Percentiles rank a stretch among this genome's conserved stretches.
Evolutionary conservation across 257 asterid species (phyloP).

Genomic region (Solanum sparsipilum): DNA sequence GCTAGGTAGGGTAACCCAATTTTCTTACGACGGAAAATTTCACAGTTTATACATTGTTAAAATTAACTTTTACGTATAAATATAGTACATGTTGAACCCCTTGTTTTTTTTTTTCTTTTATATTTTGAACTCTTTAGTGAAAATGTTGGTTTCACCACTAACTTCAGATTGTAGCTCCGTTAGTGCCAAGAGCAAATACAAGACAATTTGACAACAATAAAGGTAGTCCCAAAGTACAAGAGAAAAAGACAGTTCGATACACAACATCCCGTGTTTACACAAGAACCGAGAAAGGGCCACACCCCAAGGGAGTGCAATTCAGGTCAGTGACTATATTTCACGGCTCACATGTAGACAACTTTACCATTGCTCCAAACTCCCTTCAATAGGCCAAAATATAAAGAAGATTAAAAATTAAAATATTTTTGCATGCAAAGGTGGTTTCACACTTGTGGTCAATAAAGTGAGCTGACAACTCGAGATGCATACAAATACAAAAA

Average conservation of each 20-base stretch:
- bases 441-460: not conserved
- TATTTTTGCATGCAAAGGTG: not conserved
- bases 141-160: not conserved
- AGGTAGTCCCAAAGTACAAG: not conserved
- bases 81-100: not conserved
- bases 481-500: too few relatives aligned
- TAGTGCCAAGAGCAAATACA: not conserved
- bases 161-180: not conserved
- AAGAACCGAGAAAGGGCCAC: not conserved
- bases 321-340: not conserved
- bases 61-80: not conserved
- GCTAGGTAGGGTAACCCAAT: not conserved
- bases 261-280: not conserved
- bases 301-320: not conserved
- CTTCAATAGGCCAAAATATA: not conserved
- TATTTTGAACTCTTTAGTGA: not conserved
- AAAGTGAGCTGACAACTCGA: not conserved
- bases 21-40: not conserved
- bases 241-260: not conserved
- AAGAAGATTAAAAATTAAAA: not conserved
- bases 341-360: fast-evolving
- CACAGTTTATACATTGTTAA: not conserved
- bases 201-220: not conserved
- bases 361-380: not conserved
- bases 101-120: not conserved